Evolutionary conservation across 305 asterid genomes (phyloP).

Genomic region (Nicotiana rustica): DNA sequence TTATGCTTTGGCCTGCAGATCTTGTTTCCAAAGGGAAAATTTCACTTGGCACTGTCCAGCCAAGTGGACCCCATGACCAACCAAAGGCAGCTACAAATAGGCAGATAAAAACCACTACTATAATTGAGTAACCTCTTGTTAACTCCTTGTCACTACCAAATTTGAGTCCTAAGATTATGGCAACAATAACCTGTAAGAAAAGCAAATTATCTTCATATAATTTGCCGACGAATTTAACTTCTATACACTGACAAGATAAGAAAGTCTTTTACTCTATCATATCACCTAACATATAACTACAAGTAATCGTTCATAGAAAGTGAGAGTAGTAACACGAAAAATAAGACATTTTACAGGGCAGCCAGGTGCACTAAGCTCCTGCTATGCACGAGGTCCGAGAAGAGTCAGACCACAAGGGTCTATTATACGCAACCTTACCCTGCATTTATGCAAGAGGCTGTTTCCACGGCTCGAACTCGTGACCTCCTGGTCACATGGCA

Average conservation of each 20-base stretch:
- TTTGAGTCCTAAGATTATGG: conserved; percentile 74
- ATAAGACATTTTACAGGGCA: neutral
- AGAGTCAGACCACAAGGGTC: too few species aligned
- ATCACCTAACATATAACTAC: neutral
- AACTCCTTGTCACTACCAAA: conserved; percentile 68
- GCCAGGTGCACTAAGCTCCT: too few species aligned
- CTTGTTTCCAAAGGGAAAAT: conserved; percentile 88
- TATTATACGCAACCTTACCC: too few species aligned
- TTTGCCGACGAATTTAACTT: neutral
- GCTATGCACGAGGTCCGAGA: too few species aligned
- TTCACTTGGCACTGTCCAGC: conserved; percentile 99
- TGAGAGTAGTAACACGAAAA: neutral
- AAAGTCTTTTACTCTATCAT: neutral
- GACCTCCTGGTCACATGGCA: too few species aligned
- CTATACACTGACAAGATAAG: neutral
- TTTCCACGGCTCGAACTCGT: too few species aligned
- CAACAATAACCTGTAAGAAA: conserved; percentile 61
- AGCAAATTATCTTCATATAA: neutral
- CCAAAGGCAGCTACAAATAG: conserved; percentile 89
- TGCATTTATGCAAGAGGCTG: too few species aligned
- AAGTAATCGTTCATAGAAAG: neutral
- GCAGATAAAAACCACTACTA: conserved; percentile 77
- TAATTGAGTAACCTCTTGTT: conserved; percentile 61
- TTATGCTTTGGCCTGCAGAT: conserved; percentile 97
- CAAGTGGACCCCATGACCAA: conserved; percentile 98